A percentile compares a stretch with the other conserved stretches of the same genome.
Conservation (phyloP, 2,329 filamentous ascomycete genomes). For the Tolypocladium nubicola region DNA sequence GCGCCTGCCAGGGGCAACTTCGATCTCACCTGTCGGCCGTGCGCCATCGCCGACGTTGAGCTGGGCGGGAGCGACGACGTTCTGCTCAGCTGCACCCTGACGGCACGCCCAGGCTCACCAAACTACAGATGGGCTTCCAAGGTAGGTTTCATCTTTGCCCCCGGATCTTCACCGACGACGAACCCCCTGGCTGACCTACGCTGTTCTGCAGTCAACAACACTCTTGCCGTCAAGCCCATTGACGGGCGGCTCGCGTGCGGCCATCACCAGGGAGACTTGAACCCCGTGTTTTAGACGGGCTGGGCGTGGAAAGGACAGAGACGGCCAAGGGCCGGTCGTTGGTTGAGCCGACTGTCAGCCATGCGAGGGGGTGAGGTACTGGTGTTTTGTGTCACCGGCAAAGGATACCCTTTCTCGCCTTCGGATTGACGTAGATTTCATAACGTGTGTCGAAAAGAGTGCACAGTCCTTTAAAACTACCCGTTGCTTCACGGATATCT, state of each 20-base stretch:
- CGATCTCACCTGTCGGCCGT: conserved; percentile 11
- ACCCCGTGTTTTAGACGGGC: background rate
- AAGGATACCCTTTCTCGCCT: background rate
- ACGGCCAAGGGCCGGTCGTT: no score
- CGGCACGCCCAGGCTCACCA: conserved; percentile 5
- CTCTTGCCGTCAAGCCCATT: conserved; percentile 5
- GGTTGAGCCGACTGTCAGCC: no score
- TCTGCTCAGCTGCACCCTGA: conserved; percentile 8
- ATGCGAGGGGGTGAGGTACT: no score
- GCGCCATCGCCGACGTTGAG: conserved; percentile 4
- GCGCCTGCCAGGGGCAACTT: conserved; percentile 7
- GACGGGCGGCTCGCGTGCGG: conserved; percentile 12
- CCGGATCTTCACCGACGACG: no score
- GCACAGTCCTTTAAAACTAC: no score
- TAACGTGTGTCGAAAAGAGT: no score
- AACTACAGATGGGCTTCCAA: conserved; percentile 6
- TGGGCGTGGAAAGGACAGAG: no score
- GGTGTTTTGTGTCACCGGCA: no score
- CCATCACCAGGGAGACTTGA: conserved; percentile 7
- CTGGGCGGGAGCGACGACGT: background rate
- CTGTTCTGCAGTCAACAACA: conserved; percentile 4
- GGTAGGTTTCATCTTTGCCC: no score
- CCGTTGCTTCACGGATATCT: no score
- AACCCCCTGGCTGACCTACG: background rate
- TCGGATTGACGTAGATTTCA: no score